Evolutionary conservation across 108 stramenopile genomes (phyloP), one percentile per base, ranked within the genome.

Genomic region (Skeletonema menzelii): DNA sequence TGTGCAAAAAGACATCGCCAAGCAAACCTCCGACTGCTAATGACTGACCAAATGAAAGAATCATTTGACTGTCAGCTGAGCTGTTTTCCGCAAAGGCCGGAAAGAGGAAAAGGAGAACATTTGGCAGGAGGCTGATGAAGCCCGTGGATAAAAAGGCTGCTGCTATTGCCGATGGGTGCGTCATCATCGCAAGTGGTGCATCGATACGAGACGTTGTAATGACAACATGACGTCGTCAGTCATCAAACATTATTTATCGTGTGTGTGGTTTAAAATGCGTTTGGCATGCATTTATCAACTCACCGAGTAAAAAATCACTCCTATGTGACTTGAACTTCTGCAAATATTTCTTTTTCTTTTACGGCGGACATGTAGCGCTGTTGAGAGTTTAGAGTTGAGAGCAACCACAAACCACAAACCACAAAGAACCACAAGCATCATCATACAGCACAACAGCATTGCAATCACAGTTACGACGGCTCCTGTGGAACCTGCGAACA

Each of bases 1-100:
- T 88, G 65, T 95, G 94, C 31, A 95, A 69, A 83, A 95, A 95
- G 20, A 92, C 91, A 78, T 95, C 94, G 17, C 94, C 94, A 59
- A 95, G 59, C 27, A 95, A 70, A 10, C 88, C 94, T 22, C 94
- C 93, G 0, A 89, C 90, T 0, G 89, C 89, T 46, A 94, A 28
- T 7, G 90, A 87, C 70, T 94, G 93, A 63, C 93, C 93, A 32
- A 94, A 61, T 3, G 87, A 77, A 35, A 94, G 73, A 37, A 80
- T 30, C 34, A 66, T 40, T 42, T 63, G 34, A 27, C 70, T 76
- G 28, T 84, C 76, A 20, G 72, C 61, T 3, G 75, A 78, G 11
- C 70, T 44, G 0, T 59, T 40, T 10, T 79, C 56, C 15, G 81
- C 76, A 55, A 87, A 91, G 47, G 82, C 77, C 5, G 91, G 90